Conservation (phyloP, 1,284 basidiomycete genomes). For the Coniferiporia weirii region DNA sequence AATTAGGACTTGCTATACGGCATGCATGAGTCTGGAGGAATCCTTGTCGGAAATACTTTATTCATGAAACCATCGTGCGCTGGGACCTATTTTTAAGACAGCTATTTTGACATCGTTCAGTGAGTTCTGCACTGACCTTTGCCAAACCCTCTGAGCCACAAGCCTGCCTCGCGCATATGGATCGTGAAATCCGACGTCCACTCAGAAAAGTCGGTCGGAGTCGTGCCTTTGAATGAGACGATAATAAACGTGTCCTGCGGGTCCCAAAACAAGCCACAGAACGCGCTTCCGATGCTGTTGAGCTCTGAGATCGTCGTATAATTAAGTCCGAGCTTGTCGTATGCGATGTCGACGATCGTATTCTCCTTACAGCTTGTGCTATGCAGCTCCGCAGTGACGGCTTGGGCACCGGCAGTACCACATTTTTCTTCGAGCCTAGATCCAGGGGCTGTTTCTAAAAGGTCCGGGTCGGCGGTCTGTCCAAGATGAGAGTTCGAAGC, state of each 20-base stretch:
- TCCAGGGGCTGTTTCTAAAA: slow-evolving; percentile 17
- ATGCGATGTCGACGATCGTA: slow-evolving; percentile 18
- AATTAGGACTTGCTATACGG: slow-evolving; percentile 20
- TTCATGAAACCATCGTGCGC: slow-evolving; percentile 28
- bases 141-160: slow-evolving; percentile 25
- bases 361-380: slow-evolving; percentile 18
- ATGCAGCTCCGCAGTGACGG: slow-evolving; percentile 19
- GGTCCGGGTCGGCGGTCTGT: slow-evolving; percentile 3
- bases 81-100: neutral
- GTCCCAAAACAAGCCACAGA: slow-evolving; percentile 24
- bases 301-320: slow-evolving; percentile 25
- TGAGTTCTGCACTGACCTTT: slow-evolving; percentile 16
- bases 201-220: slow-evolving; percentile 31
- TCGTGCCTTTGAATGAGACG: slow-evolving; percentile 28
- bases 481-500: neutral
- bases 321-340: slow-evolving; percentile 18
- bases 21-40: slow-evolving; percentile 18
- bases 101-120: neutral
- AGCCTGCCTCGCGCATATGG: slow-evolving; percentile 21
- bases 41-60: slow-evolving; percentile 24
- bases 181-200: slow-evolving; percentile 31
- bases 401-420: slow-evolving; percentile 15
- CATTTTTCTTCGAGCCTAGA: slow-evolving; percentile 18
- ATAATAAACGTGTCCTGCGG: slow-evolving; percentile 23
- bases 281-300: slow-evolving; percentile 22